Base-by-base conservation (phyloP, 192 early-diverging fungal genomes). In the Cetraspora pellucida region DNA sequence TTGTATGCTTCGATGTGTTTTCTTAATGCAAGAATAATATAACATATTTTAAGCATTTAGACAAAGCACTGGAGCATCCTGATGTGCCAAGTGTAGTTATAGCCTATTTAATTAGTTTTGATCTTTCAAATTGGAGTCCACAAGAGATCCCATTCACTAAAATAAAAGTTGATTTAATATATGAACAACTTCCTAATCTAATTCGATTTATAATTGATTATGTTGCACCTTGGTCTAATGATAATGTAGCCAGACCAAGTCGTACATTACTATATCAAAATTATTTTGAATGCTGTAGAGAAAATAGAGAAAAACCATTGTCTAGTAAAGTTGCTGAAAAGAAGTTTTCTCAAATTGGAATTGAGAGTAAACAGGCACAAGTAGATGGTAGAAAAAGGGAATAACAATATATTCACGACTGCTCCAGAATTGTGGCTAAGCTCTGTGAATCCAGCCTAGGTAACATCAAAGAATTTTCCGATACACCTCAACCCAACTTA, bases 131-230 rank as follows among this genome's bases (percentile, higher is more conserved):
- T 68, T 68, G 65, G 65, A 68, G 8, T 3, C 31, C 44, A 47
- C 65, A 46, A 68, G 37, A 47, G 16, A 67, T 67, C 6, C 17
- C 44, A n/a, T 3, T 6, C 44, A 43, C 65, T 44, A 67, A 67
- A 67, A 67, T 67, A 37, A 67, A 43, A 67, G 31, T 0, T 4
- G 65, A 46, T 0, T 44, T 21, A 67, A 67, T 43, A 19, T 19
- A 0, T 1, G 44, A 44, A 0, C 44, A 67, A 10, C 8, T 67
- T 8, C 65, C 44, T 1, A 67, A 47, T 17, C 65, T 37, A 0
- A 67, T 19, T 45, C 44, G 44, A 47, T 67, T 67, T 0, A 67
- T 67, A 67, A 67, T 47, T 5, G 19, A 67, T 67, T 13, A 67
- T 67, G n/a, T 67, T 19, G 31, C 44, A 19, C 19, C 16, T 17